Evolutionary conservation across 306 rosid species (phyloP).

Genomic region (Cucurbita pepo): DNA sequence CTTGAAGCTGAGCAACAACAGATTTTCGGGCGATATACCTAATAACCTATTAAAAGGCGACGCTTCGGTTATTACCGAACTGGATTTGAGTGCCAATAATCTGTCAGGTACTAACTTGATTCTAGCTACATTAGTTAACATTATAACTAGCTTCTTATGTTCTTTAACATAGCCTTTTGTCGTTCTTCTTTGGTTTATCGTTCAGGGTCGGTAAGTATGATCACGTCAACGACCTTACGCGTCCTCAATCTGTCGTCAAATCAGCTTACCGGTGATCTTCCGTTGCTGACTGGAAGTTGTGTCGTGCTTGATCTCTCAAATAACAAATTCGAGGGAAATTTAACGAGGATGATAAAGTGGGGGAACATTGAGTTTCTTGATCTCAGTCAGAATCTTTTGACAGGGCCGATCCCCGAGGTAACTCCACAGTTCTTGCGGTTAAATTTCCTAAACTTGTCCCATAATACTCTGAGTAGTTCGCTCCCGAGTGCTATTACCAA

Average conservation of each 20-base stretch:
- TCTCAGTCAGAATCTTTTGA: conserved; percentile 66
- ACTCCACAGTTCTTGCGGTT: conserved; percentile 78
- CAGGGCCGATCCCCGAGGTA: conserved; percentile 60
- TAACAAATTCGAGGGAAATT: conserved; percentile 67
- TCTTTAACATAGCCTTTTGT: background rate
- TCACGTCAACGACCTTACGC: conserved; percentile 56
- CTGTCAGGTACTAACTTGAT: conserved; percentile 52
- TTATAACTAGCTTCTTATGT: background rate
- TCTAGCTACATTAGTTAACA: background rate
- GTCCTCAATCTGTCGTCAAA: conserved; percentile 68
- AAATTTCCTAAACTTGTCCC: conserved; percentile 63
- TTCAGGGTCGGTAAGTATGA: conserved; percentile 61
- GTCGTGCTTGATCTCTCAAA: conserved; percentile 80
- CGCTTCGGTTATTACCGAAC: conserved; percentile 58
- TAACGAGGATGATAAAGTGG: conserved; percentile 72
- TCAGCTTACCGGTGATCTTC: conserved; percentile 60
- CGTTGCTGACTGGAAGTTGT: conserved; percentile 82
- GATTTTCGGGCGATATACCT: conserved; percentile 72
- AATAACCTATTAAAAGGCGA: conserved; percentile 73
- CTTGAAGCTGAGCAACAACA: conserved; percentile 84
- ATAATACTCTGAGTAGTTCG: conserved; percentile 43
- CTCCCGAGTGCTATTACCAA: conserved; percentile 51
- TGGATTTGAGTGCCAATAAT: conserved; percentile 94
- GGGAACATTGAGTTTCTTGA: conserved; percentile 83
- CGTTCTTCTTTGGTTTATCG: conserved; percentile 12